These are phyloP conservation scores for Trichophyton rubrum DNA, from an alignment of 2,329 filamentous ascomycete species.

Conservation along the genomic window DNA sequence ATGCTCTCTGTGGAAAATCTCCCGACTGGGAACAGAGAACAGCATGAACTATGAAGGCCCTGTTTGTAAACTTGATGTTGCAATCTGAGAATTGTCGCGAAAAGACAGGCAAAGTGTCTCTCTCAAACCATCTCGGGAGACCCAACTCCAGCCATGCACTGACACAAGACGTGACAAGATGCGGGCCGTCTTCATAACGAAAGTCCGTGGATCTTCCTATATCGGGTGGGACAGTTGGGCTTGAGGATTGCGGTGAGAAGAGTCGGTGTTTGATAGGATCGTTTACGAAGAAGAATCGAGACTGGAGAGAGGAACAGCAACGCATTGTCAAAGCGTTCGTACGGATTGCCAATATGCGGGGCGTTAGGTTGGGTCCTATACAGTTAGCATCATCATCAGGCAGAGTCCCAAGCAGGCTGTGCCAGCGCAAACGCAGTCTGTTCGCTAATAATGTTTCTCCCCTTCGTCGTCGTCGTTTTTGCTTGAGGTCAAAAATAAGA, in stretches of 20 bases:
- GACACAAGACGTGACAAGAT: constrained; percentile 2
- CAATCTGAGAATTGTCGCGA: constrained; percentile 18
- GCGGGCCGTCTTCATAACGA: neutral
- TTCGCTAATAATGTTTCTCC: neutral
- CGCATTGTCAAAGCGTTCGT: neutral
- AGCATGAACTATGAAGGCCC: constrained; percentile 38
- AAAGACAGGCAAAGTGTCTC: constrained; percentile 4
- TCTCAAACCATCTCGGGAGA: neutral
- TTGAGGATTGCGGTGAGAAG: neutral
- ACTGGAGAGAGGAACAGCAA: neutral
- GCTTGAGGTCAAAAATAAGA: no score
- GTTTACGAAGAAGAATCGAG: neutral
- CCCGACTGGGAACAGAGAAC: constrained; percentile 13
- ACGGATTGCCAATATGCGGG: neutral
- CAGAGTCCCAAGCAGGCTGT: neutral
- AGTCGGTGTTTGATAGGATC: neutral
- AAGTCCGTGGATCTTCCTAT: constrained; percentile 1
- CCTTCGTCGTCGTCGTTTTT: no score
- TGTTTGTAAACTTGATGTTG: constrained; percentile 24
- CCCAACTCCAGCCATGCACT: constrained; percentile 2
- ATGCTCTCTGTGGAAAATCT: constrained; percentile 30
- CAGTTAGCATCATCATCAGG: neutral
- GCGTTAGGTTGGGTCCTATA: neutral
- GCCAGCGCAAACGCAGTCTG: neutral
- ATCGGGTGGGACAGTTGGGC: neutral